Conservation (phyloP, 2,329 filamentous ascomycete species). For the Septoria linicola region DNA sequence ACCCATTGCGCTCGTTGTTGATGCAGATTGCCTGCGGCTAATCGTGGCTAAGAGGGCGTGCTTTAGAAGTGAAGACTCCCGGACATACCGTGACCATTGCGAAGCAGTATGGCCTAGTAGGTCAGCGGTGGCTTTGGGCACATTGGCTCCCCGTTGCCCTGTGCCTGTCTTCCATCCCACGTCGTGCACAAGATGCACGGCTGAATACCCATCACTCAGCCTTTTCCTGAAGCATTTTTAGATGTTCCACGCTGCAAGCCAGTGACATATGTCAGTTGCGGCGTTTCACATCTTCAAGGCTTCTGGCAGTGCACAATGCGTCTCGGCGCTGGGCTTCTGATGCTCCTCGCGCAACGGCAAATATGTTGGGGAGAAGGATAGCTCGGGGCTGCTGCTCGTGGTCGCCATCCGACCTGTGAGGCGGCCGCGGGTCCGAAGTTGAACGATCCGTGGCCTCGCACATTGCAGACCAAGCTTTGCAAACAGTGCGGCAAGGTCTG, state of each 20-base stretch:
- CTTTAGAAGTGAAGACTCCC: too few species aligned
- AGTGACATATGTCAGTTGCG: constrained; percentile 10
- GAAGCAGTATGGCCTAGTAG: neutral
- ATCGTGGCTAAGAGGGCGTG: too few species aligned
- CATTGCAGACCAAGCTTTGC: neutral
- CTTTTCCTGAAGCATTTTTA: constrained; percentile 18
- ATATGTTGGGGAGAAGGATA: neutral
- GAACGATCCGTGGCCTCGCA: neutral
- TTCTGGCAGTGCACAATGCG: too few species aligned
- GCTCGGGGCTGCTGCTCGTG: too few species aligned
- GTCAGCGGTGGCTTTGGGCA: neutral
- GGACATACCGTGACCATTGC: too few species aligned
- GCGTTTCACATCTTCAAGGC: constrained; percentile 14
- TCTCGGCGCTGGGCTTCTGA: too few species aligned
- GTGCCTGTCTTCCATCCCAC: neutral
- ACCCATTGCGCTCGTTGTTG: neutral
- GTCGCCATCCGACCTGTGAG: too few species aligned
- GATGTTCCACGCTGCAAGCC: constrained; percentile 2
- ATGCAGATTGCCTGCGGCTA: neutral
- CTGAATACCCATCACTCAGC: neutral
- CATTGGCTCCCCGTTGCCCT: neutral
- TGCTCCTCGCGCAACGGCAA: neutral
- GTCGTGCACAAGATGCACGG: constrained; percentile 4
- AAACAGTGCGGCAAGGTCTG: neutral
- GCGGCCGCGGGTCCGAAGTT: too few species aligned